Conservation (phyloP, 2,329 filamentous ascomycete species). For the Talaromyces albobiverticillius region DNA sequence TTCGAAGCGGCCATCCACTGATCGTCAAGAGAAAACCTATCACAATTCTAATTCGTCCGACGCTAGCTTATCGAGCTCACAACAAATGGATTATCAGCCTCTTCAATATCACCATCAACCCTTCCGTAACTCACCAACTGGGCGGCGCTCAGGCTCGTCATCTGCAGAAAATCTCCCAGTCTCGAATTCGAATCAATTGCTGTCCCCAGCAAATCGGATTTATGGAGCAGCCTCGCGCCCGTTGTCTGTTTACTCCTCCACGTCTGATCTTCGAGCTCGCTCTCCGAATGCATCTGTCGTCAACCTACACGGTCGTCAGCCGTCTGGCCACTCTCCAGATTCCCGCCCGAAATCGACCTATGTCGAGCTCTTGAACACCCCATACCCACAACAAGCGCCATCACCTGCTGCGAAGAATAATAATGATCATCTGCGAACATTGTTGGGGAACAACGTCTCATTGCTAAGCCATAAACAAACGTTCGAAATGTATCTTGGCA, state of each 20-base stretch:
- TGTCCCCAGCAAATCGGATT: slow-evolving; percentile 54
- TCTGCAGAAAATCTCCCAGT: slow-evolving; percentile 47
- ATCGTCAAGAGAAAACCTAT: slow-evolving; percentile 24
- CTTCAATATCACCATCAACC: slow-evolving; percentile 53
- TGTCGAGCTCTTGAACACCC: slow-evolving; percentile 61
- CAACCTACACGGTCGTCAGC: slow-evolving; percentile 45
- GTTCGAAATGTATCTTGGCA: slow-evolving; percentile 93
- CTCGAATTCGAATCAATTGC: slow-evolving; percentile 60
- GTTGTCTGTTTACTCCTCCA: slow-evolving; percentile 70
- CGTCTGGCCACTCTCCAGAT: slow-evolving; percentile 54
- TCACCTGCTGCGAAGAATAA: slow-evolving; percentile 68
- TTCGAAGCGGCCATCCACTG: slow-evolving; percentile 21
- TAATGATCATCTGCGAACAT: slow-evolving; percentile 74
- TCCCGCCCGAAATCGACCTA: slow-evolving; percentile 60
- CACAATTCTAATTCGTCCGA: slow-evolving; percentile 30
- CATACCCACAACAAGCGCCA: slow-evolving; percentile 76
- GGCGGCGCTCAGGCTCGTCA: slow-evolving; percentile 25
- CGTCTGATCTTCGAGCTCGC: slow-evolving; percentile 64
- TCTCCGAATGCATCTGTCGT: slow-evolving; percentile 51
- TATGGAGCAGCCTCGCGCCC: slow-evolving; percentile 62
- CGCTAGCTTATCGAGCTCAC: slow-evolving; percentile 35
- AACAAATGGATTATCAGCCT: slow-evolving; percentile 42
- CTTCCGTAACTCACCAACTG: slow-evolving; percentile 32
- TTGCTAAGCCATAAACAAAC: slow-evolving; percentile 89
- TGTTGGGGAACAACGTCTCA: slow-evolving; percentile 85